Percentiles rank a stretch among this genome's conserved stretches.
Conservation (phyloP, 306 rosid genomes). For the Ammopiptanthus mongolicus region DNA sequence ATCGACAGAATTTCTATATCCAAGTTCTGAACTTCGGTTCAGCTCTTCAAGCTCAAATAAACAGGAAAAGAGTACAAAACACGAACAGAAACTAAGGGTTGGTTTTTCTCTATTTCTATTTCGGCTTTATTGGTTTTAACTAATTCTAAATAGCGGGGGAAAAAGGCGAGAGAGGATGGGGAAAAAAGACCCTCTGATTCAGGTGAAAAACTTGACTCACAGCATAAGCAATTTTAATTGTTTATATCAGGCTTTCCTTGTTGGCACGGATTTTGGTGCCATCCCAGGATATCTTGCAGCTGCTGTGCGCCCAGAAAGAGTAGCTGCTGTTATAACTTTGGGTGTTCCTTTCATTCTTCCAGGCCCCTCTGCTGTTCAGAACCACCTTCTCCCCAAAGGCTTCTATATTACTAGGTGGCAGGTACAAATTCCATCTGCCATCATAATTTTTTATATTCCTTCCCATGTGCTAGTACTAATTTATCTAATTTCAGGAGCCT, state of each 20-base stretch:
- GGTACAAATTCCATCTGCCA: slow-evolving; percentile 11
- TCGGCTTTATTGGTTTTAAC: background rate
- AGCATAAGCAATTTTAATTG: background rate
- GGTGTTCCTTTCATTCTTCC: slow-evolving; percentile 51
- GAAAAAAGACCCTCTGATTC: slow-evolving; percentile 19
- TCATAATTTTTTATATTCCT: background rate
- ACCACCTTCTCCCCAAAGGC: slow-evolving; percentile 50
- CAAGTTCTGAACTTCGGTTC: background rate
- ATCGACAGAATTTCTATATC: background rate
- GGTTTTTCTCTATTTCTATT: background rate
- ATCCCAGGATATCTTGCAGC: slow-evolving; percentile 39
- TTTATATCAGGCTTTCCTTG: slow-evolving; percentile 43
- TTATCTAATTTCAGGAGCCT: slow-evolving; percentile 28
- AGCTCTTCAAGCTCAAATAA: background rate
- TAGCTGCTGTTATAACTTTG: slow-evolving; percentile 34
- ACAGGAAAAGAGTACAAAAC: background rate
- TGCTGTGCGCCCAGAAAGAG: slow-evolving; percentile 37
- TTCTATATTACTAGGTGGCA: slow-evolving; percentile 52
- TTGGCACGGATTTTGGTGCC: slow-evolving; percentile 56
- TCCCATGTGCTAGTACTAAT: background rate
- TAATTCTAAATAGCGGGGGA: background rate
- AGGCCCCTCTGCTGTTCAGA: slow-evolving; percentile 31
- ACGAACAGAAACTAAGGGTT: background rate
- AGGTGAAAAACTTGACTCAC: background rate
- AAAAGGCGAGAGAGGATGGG: too few species aligned